A percentile compares a stretch with the other conserved stretches of the same genome.
Evolutionary conservation across 2,329 filamentous ascomycete genomes (phyloP).

Genomic region (Hypoxylon sp.): DNA sequence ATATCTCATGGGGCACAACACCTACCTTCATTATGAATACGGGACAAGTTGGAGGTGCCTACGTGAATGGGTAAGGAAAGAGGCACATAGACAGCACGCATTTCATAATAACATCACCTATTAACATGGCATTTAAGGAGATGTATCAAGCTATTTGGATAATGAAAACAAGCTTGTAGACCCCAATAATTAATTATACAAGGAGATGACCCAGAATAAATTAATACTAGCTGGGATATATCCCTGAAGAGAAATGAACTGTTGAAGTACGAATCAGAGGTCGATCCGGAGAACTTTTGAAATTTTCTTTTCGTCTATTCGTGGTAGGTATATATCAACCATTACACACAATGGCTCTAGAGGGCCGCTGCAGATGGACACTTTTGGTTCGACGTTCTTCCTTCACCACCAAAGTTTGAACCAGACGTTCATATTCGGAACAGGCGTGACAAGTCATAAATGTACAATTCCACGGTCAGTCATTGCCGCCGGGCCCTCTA

Average conservation of each 20-base stretch:
- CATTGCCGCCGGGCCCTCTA: constrained; percentile 45
- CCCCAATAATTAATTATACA: not conserved
- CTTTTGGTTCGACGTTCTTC: constrained; percentile 29
- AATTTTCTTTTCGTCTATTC: constrained; percentile 51
- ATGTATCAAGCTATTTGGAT: not conserved
- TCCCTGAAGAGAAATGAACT: constrained; percentile 11
- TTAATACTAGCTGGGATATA: constrained; percentile 17
- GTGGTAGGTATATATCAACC: constrained; percentile 51
- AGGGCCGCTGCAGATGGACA: constrained; percentile 37
- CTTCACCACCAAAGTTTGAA: constrained; percentile 42
- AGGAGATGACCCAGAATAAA: constrained; percentile 5
- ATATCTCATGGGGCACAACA: not conserved
- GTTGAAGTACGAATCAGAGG: constrained; percentile 3
- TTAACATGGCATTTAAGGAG: not conserved
- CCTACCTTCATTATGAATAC: not conserved
- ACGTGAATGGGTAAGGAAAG: not conserved
- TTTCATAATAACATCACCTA: not conserved
- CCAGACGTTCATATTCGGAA: constrained; percentile 46
- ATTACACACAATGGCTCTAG: constrained; percentile 50
- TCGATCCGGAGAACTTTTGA: constrained; percentile 27
- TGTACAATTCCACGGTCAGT: constrained; percentile 49
- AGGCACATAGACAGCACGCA: not conserved
- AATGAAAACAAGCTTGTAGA: not conserved
- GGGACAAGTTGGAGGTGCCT: not conserved
- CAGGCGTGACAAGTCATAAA: constrained; percentile 49